These are phyloP conservation scores for Geoglossum cookeanum DNA, from an alignment of 2,329 filamentous ascomycete genomes.

Conservation along the genomic window DNA sequence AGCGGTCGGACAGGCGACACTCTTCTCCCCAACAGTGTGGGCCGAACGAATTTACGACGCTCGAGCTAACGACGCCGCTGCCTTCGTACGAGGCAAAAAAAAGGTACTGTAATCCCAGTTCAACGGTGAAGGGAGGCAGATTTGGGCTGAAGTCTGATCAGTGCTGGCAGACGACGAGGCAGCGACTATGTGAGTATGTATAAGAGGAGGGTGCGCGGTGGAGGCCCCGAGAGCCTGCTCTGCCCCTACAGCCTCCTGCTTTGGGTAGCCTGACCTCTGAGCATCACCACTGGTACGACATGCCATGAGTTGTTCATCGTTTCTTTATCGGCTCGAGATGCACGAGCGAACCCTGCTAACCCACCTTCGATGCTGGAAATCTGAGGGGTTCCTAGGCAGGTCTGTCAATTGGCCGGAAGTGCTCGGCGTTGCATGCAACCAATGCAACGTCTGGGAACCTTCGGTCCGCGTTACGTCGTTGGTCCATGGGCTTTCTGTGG, in stretches of 20 bases:
- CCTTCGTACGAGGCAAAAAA: slow-evolving; percentile 1
- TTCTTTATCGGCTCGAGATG: slow-evolving; percentile 1
- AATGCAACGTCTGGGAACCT: background rate
- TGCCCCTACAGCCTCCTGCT: background rate
- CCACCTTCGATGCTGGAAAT: background rate
- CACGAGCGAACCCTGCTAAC: background rate
- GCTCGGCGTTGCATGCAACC: background rate
- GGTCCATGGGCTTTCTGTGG: background rate
- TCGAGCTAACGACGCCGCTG: slow-evolving; percentile 1
- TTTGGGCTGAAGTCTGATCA: background rate
- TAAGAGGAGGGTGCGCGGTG: background rate
- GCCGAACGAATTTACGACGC: background rate
- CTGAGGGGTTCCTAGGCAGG: background rate
- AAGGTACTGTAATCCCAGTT: background rate
- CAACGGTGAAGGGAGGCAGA: background rate
- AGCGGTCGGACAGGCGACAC: background rate
- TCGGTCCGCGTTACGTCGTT: background rate
- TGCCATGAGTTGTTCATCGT: background rate
- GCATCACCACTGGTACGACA: background rate
- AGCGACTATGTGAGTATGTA: background rate
- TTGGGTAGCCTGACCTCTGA: slow-evolving; percentile 1
- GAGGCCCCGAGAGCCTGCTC: background rate
- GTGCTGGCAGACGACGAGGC: background rate
- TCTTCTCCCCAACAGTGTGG: background rate
- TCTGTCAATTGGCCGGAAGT: background rate